Evolutionary conservation across 176 grass and related monocot genomes (phyloP).

Genomic region (Echinochloa phyllopogon): DNA sequence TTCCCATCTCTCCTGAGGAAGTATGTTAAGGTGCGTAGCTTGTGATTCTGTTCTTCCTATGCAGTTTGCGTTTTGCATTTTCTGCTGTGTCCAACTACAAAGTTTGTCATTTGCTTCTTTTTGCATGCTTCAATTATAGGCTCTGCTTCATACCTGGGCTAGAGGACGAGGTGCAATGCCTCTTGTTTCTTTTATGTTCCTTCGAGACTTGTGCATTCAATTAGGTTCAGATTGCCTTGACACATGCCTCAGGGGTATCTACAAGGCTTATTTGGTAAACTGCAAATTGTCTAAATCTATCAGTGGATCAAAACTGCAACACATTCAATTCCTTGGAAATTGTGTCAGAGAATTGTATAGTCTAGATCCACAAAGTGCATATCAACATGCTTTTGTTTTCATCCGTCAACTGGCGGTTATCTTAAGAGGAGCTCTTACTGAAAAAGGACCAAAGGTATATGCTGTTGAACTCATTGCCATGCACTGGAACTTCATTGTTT

Average conservation of each 20-base stretch:
- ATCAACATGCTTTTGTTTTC: constrained; percentile 95
- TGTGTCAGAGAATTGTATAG: constrained; percentile 87
- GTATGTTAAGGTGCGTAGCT: constrained; percentile 80
- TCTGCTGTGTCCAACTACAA: constrained; percentile 25
- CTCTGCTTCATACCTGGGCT: constrained; percentile 84
- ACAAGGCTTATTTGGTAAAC: constrained; percentile 99
- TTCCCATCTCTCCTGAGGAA: constrained; percentile 90
- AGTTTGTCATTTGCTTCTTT: constrained; percentile 21
- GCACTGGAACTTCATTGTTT: constrained; percentile 16
- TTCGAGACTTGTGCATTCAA: constrained; percentile 88
- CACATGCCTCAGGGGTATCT: constrained; percentile 83
- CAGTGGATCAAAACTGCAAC: constrained; percentile 76
- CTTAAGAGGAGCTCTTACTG: constrained; percentile 75
- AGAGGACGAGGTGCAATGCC: constrained; percentile 78
- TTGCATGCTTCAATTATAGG: constrained; percentile 54
- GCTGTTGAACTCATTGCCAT: constrained; percentile 24
- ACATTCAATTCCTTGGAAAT: constrained; percentile 94
- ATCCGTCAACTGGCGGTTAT: constrained; percentile 90
- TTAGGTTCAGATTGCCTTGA: constrained; percentile 92
- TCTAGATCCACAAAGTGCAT: constrained; percentile 72
- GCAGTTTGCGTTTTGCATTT: constrained; percentile 19
- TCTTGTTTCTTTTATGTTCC: constrained; percentile 86
- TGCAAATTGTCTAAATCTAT: constrained; percentile 95
- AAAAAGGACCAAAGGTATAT: constrained; percentile 89
- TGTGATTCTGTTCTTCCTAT: constrained; percentile 30